Percentiles rank a stretch among this genome's conserved stretches.
Evolutionary conservation across 495 filamentous ascomycete species (phyloP).

Genomic region (Bacidia rubella): DNA sequence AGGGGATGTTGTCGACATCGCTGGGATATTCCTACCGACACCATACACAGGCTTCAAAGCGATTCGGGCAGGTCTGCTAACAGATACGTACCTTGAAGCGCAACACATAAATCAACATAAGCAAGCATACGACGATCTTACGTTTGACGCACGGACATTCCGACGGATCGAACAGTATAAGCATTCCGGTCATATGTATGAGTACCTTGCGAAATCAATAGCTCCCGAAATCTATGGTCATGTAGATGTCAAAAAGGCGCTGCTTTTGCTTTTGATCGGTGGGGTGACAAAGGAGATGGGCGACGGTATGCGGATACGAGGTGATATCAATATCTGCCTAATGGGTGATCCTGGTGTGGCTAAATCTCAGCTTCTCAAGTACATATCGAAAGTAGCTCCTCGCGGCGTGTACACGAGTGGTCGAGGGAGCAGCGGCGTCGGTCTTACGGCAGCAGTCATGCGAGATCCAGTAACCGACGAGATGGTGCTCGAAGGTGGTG

Average conservation of each 20-base stretch:
- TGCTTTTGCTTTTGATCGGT: conserved; percentile 85
- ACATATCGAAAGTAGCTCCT: conserved; percentile 95
- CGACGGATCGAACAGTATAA: conserved; percentile 70
- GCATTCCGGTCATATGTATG: conserved; percentile 80
- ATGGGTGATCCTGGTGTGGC: conserved; percentile 99
- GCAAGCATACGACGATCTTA: conserved; percentile 84
- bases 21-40: conserved; percentile 89
- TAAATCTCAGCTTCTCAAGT: conserved; percentile 94
- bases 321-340: conserved; percentile 95
- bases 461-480: conserved; percentile 96
- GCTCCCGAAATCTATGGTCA: conserved; percentile 96
- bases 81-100: conserved; percentile 92
- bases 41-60: conserved; percentile 97
- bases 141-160: conserved; percentile 60
- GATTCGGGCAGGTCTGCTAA: conserved; percentile 84
- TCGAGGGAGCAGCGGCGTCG: conserved; percentile 88
- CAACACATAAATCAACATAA: conserved; percentile 92
- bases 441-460: conserved; percentile 97
- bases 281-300: conserved; percentile 96
- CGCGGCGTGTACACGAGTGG: conserved; percentile 96
- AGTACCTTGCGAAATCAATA: conserved; percentile 86
- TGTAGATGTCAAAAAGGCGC: conserved; percentile 92
- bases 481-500: conserved; percentile 96
- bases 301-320: conserved; percentile 95
- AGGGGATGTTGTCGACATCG: conserved; percentile 85